Evolutionary conservation across 2,329 filamentous ascomycete species (phyloP).

Genomic region (Trichophyton equinum): DNA sequence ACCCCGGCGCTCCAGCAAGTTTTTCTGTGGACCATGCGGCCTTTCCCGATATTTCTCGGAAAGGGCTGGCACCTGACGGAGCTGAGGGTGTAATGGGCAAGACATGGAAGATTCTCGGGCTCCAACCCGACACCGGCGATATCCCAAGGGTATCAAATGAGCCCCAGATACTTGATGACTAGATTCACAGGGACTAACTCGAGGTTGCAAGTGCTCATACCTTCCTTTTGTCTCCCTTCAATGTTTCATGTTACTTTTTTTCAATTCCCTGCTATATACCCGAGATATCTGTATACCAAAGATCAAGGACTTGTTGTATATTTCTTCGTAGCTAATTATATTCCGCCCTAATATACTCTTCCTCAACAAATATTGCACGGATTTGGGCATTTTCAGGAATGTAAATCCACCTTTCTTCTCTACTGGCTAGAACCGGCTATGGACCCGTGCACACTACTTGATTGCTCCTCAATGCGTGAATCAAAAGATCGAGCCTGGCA

Average conservation of each 20-base stretch:
- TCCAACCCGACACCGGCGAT: constrained; percentile 19
- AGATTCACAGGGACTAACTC: not conserved
- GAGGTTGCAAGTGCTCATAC: not conserved
- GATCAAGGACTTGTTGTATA: not conserved
- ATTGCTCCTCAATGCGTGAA: not conserved
- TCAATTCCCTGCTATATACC: not conserved
- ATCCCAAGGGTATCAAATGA: not conserved
- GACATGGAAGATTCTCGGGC: constrained; percentile 30
- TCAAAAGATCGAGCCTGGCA: not conserved
- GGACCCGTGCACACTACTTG: not conserved
- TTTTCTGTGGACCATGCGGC: not conserved
- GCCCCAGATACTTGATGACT: not conserved
- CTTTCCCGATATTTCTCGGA: not conserved
- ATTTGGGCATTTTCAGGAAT: not conserved
- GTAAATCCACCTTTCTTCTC: not conserved
- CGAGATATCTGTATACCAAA: not conserved
- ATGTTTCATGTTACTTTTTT: not conserved
- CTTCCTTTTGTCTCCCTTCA: not conserved
- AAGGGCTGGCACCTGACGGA: constrained; percentile 15
- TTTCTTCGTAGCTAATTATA: not conserved
- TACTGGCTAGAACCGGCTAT: not conserved
- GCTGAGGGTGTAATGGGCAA: constrained; percentile 27
- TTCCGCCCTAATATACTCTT: not conserved
- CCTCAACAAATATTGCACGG: no score
- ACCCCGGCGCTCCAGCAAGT: not conserved